Evolutionary conservation across 2,329 filamentous ascomycete species (phyloP).

Genomic region (Aspergillus sp.): DNA sequence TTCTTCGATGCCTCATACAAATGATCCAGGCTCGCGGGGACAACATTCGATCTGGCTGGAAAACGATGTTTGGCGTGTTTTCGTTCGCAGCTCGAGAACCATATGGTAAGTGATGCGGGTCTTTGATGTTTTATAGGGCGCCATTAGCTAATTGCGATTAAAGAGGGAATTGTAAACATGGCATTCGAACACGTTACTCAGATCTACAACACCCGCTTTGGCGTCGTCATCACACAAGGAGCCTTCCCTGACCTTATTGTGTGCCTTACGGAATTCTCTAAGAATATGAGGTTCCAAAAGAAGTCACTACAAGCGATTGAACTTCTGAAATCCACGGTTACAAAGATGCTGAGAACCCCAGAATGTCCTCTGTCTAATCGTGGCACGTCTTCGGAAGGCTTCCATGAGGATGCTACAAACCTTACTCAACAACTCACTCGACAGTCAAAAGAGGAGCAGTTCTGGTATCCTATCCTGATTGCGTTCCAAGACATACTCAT

Average conservation of each 20-base stretch:
- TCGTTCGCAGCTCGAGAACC: constrained; percentile 91
- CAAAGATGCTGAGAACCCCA: constrained; percentile 91
- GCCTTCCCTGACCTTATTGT: constrained; percentile 96
- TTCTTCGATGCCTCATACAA: constrained; percentile 90
- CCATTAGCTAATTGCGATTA: background rate
- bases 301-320: constrained; percentile 97
- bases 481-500: constrained; percentile 98
- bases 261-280: constrained; percentile 96
- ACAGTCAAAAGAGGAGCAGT: constrained; percentile 93
- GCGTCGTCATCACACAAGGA: constrained; percentile 92
- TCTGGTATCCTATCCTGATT: constrained; percentile 97
- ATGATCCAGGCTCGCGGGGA: constrained; percentile 98
- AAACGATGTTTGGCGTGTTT: constrained; percentile 99
- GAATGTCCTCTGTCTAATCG: constrained; percentile 86
- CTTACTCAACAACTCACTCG: constrained; percentile 65
- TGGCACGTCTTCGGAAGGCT: constrained; percentile 47
- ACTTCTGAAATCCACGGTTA: constrained; percentile 86
- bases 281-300: constrained; percentile 98
- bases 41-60: constrained; percentile 97
- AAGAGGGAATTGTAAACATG: constrained; percentile 91
- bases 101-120: constrained; percentile 55
- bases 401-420: constrained; percentile 47
- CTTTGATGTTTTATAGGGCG: background rate
- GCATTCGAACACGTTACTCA: constrained; percentile 96
- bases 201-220: constrained; percentile 93